Evolutionary conservation across 345 rosid species (phyloP).

Genomic region (Linum usitatissimum): DNA sequence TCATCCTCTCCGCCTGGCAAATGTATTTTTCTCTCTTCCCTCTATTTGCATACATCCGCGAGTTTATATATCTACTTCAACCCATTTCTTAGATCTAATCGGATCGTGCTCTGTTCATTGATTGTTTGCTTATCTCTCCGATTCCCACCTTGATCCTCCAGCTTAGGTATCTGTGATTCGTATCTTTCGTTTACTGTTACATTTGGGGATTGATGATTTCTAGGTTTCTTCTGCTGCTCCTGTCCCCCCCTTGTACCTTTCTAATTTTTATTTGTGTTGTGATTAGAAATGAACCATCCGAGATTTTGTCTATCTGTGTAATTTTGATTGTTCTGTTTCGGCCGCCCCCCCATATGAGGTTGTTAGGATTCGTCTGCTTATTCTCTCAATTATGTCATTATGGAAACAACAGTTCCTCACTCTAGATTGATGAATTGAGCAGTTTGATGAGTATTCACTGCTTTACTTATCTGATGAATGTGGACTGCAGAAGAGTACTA

Average conservation of each 20-base stretch:
- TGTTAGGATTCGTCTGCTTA: no score
- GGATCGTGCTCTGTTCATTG: not conserved
- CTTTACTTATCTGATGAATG: not conserved
- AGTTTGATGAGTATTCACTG: no score
- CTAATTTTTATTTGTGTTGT: no score
- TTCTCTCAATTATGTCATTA: no score
- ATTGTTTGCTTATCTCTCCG: not conserved
- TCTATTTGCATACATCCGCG: not conserved
- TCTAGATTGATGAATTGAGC: no score
- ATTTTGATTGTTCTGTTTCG: no score
- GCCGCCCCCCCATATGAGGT: no score
- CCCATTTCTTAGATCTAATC: not conserved
- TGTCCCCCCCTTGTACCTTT: not conserved
- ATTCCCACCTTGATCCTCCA: not conserved
- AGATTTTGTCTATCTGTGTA: no score
- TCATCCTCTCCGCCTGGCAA: conserved; percentile 8
- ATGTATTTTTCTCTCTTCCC: not conserved
- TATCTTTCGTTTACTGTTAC: not conserved
- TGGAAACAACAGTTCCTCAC: no score
- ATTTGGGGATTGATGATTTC: not conserved
- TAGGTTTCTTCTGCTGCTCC: not conserved
- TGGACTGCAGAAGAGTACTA: not conserved
- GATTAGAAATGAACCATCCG: no score
- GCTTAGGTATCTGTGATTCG: not conserved
- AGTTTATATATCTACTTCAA: not conserved